Conservation (phyloP, 176 grass and related monocot species). For the Phoenix roebelenii region DNA sequence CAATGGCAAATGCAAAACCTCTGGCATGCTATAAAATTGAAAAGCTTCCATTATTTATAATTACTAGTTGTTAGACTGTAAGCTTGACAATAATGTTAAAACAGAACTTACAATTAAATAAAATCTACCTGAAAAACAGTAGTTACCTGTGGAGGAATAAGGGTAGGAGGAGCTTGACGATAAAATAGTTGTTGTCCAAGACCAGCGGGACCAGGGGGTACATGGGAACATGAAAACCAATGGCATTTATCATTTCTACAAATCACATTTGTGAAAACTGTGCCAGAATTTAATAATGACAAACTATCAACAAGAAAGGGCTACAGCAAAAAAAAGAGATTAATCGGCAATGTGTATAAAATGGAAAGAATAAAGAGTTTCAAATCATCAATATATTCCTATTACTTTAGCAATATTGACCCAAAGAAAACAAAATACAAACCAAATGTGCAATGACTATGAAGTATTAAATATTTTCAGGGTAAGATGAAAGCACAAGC, state of each 20-base stretch:
- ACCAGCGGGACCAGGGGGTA: slow-evolving; percentile 55
- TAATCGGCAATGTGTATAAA: too few relatives aligned
- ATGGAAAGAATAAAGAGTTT: too few relatives aligned
- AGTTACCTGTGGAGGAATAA: slow-evolving; percentile 61
- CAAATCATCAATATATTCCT: too few relatives aligned
- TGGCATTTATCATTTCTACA: slow-evolving; percentile 44
- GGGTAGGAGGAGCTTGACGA: slow-evolving; percentile 54
- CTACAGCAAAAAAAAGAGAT: too few relatives aligned
- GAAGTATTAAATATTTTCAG: too few relatives aligned
- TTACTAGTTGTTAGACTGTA: background rate
- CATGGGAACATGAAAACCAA: slow-evolving; percentile 56
- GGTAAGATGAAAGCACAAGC: too few relatives aligned
- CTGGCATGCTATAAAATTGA: too few relatives aligned
- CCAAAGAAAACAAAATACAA: too few relatives aligned
- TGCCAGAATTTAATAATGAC: slow-evolving; percentile 18
- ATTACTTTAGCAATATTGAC: too few relatives aligned
- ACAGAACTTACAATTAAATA: too few relatives aligned
- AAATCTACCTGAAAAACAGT: background rate
- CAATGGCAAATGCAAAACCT: too few relatives aligned
- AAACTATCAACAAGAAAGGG: background rate
- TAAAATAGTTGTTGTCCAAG: slow-evolving; percentile 68
- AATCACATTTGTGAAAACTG: slow-evolving; percentile 65
- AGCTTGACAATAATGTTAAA: background rate
- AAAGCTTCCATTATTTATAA: background rate
- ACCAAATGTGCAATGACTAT: too few relatives aligned